Base-by-base conservation (phyloP, 2,329 filamentous ascomycete species). In the Pyricularia pennisetigena region DNA sequence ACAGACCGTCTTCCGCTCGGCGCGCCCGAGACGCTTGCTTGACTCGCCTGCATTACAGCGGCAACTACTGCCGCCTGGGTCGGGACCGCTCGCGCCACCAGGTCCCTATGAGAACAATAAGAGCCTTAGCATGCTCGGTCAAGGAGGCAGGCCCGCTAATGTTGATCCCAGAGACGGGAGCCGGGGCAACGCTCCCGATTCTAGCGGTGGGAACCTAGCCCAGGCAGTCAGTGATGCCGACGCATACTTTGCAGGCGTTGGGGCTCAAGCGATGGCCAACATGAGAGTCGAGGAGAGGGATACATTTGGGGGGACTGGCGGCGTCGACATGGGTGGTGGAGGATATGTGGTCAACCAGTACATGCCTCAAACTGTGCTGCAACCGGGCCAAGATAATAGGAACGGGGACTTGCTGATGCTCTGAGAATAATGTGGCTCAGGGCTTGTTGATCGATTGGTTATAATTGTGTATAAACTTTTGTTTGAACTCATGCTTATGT, bases 1-100 rank as follows among this genome's bases (percentile, higher is more conserved):
- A 6, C 93, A 98, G 77, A 94, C 95, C 68, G 95, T 99, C 10
- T 99, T 99, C 83, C 90, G 95, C 69, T 90, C 90, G 23, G 94
- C 95, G 14, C 87, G 95, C 16, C 90, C 92, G 1, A 86, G 93
- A 26, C 89, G 88, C 68, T 83, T 99, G 2, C 84, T 88, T 68
- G 92, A 97, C 67, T 94, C 90, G 2, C 94, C 94, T 0, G 94
- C 94, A 0, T 82, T 99, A 57, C 95, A 97, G 79, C 89, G 87
- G 71, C 86, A 91, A 68, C 82, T 83, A 20, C 78, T 92, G 0
- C 86, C 88, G 0, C 85, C 86, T 0, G 83, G 67, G 61, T 41
- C 61, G 64, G 26, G 59, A 69, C 12, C 66, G 14, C 67, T 69
- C 4, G 66, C 69, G 12, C 57, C 83, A 23, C 74, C 76, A 5